A percentile compares a stretch with the other conserved stretches of the same genome.
These are phyloP conservation scores for Epichloe uncinata DNA, from an alignment of 2,329 filamentous ascomycete species.

Conservation along the genomic window DNA sequence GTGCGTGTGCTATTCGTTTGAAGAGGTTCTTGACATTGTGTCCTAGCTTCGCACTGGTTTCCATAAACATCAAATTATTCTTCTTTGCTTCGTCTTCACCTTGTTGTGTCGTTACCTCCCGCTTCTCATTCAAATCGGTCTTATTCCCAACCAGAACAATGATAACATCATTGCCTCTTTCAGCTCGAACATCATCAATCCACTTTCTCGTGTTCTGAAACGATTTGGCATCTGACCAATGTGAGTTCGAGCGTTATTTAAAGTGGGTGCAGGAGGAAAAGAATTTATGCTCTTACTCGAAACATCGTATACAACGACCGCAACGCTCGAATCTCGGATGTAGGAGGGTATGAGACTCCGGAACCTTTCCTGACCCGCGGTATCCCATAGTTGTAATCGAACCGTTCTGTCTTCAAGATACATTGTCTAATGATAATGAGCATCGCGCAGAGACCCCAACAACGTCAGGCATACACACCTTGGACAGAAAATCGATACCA, in stretches of 20 bases:
- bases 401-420: conserved; percentile 98
- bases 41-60: conserved; percentile 94
- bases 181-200: conserved; percentile 95
- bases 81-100: conserved; percentile 97
- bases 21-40: conserved; percentile 98
- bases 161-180: conserved; percentile 96
- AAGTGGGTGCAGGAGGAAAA: conserved; percentile 4
- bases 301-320: conserved; percentile 97
- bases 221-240: conserved; percentile 62
- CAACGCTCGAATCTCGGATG: conserved; percentile 94
- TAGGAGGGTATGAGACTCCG: conserved; percentile 95
- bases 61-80: conserved; percentile 97
- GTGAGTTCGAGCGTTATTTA: background rate
- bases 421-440: conserved; percentile 54
- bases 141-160: conserved; percentile 98
- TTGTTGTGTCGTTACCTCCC: conserved; percentile 90
- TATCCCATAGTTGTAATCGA: conserved; percentile 95
- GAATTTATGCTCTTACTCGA: conserved; percentile 44
- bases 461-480: conserved; percentile 43
- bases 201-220: conserved; percentile 99
- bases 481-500: conserved; percentile 97
- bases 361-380: conserved; percentile 93
- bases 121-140: conserved; percentile 96
- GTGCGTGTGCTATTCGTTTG: conserved; percentile 92
- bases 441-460: background rate